Percentiles rank a stretch among this genome's conserved stretches.
These are phyloP conservation scores for Poa pratensis DNA, from an alignment of 176 grass and related monocot species.

Conservation along the genomic window DNA sequence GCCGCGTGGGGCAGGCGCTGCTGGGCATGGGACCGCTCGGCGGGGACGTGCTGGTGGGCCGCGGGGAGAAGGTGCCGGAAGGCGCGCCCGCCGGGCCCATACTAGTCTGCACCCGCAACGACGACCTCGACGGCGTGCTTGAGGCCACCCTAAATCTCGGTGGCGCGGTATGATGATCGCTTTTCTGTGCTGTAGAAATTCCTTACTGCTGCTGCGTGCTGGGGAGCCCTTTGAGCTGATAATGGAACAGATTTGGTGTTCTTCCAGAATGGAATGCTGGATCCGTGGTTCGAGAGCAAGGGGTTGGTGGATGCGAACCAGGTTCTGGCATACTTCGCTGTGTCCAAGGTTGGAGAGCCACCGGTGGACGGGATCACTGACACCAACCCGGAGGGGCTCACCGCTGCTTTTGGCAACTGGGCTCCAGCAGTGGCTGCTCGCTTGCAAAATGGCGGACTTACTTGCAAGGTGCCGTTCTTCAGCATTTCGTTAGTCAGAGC, in stretches of 20 bases:
- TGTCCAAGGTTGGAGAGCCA: constrained; percentile 82
- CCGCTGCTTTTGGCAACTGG: constrained; percentile 86
- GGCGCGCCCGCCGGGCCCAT: constrained; percentile 62
- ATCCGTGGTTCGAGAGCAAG: constrained; percentile 93
- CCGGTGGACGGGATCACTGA: constrained; percentile 96
- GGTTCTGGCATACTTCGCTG: constrained; percentile 88
- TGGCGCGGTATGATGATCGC: constrained; percentile 66
- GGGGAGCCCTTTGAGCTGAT: constrained; percentile 38
- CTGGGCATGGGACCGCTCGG: constrained; percentile 55
- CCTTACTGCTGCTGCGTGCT: background rate
- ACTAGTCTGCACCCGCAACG: constrained; percentile 91
- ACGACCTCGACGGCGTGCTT: constrained; percentile 91
- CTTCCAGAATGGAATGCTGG: constrained; percentile 99
- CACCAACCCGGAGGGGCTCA: constrained; percentile 84
- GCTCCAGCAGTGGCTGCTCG: constrained; percentile 67
- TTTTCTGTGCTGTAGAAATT: background rate
- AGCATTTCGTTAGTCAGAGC: background rate
- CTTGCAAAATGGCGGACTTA: constrained; percentile 74
- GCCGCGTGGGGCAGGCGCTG: constrained; percentile 70
- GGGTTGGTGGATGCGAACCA: constrained; percentile 81
- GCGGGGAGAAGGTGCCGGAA: constrained; percentile 65
- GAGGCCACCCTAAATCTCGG: constrained; percentile 69
- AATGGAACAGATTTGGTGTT: constrained; percentile 93
- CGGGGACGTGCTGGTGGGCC: constrained; percentile 67
- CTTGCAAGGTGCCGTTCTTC: constrained; percentile 70